Evolutionary conservation across 192 early-diverging fungal species (phyloP).

Genomic region (Umbelopsis vinacea): DNA sequence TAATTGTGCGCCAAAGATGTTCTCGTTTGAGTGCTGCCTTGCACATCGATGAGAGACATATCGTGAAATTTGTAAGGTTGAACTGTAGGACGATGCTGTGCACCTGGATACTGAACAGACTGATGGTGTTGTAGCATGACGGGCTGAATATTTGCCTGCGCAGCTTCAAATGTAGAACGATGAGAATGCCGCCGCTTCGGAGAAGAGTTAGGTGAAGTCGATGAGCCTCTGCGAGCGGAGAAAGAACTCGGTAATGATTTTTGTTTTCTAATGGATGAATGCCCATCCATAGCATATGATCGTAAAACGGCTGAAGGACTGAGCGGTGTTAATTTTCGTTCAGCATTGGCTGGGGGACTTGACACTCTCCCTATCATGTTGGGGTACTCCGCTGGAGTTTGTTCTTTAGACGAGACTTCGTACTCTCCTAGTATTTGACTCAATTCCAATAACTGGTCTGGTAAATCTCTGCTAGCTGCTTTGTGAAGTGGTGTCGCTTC

Average conservation of each 20-base stretch:
- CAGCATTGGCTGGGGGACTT: not conserved
- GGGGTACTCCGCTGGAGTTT: not conserved
- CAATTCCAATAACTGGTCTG: slow-evolving; percentile 7
- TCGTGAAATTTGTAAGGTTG: not conserved
- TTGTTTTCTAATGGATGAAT: not conserved
- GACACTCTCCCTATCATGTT: not conserved
- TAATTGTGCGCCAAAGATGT: not conserved
- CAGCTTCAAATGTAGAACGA: not conserved
- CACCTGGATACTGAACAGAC: slow-evolving; percentile 16
- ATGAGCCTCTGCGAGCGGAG: not conserved
- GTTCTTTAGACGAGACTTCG: not conserved
- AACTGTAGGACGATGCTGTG: not conserved
- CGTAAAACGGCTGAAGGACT: not conserved
- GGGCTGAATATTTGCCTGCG: not conserved
- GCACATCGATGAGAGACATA: not conserved
- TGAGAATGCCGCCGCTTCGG: slow-evolving; percentile 5
- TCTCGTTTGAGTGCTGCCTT: not conserved
- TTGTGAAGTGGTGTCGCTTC: slow-evolving; percentile 2
- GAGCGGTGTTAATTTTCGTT: not conserved
- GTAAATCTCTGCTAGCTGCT: not conserved
- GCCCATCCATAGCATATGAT: not conserved
- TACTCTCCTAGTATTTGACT: slow-evolving; percentile 1
- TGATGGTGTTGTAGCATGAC: slow-evolving; percentile 17
- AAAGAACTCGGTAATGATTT: slow-evolving; percentile 4
- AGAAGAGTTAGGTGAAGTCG: not conserved